Evolutionary conservation across 495 filamentous ascomycete genomes (phyloP).

Genomic region (Neurospora hispaniola): DNA sequence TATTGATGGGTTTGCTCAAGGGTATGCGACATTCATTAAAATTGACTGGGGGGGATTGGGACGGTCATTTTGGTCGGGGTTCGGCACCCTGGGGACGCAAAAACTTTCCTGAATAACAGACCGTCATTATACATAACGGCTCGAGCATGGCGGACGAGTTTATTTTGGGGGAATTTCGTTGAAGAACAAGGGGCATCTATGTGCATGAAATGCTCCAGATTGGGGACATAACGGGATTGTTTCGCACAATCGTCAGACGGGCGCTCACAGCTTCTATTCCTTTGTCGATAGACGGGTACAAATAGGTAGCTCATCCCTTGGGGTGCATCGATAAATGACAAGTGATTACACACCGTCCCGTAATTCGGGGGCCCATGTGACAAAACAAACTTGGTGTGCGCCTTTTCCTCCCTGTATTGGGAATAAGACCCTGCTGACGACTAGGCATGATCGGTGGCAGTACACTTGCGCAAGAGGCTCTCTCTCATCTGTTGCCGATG

Average conservation of each 20-base stretch:
- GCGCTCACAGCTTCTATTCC: neutral
- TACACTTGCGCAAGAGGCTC: neutral
- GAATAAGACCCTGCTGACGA: neutral
- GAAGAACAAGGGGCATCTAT: neutral
- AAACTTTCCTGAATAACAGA: neutral
- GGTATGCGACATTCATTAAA: neutral
- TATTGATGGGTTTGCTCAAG: neutral
- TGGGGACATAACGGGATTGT: neutral
- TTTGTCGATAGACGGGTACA: neutral
- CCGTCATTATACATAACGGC: neutral
- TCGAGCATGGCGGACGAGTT: neutral
- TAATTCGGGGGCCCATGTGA: neutral
- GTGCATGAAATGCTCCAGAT: neutral
- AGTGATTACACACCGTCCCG: neutral
- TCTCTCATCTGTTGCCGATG: neutral
- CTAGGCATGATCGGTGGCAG: neutral
- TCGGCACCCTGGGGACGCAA: neutral
- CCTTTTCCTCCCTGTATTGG: neutral
- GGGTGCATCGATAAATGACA: neutral
- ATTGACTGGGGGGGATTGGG: neutral
- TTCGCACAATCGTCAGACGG: neutral
- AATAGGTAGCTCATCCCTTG: neutral
- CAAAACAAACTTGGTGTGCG: neutral
- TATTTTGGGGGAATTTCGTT: neutral
- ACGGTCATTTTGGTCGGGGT: neutral